phyloP scores from a whole-genome alignment of 1,139 yeast species.

The Zygosaccharomyces sapae region DNA sequence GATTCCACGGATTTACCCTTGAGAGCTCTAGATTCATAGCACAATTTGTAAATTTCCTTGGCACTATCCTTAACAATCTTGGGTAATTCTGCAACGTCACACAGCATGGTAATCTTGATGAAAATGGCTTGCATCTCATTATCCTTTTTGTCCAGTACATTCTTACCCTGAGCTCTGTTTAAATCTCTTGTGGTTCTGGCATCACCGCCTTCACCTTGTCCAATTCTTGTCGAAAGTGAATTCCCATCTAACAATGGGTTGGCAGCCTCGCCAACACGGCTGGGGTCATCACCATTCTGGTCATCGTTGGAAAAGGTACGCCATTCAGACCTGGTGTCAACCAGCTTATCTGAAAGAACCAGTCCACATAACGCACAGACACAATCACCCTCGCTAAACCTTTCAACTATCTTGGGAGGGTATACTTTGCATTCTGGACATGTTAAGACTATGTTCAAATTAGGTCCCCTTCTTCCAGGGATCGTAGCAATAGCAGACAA shows the following conservation, averaged over 20 bases:
- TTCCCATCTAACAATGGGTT: constrained; percentile 89
- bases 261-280: constrained; percentile 99
- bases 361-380: constrained; percentile 96
- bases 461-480: constrained; percentile 48
- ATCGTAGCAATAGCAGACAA: not conserved
- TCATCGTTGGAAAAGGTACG: constrained; percentile 96
- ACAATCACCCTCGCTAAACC: constrained; percentile 96
- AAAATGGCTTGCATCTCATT: constrained; percentile 84
- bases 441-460: constrained; percentile 81
- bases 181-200: constrained; percentile 73
- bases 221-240: constrained; percentile 87
- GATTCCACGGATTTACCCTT: constrained; percentile 91
- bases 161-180: constrained; percentile 82
- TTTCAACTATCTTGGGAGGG: constrained; percentile 92
- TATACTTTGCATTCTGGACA: constrained; percentile 95
- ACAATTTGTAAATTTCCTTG: constrained; percentile 89
- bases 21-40: constrained; percentile 79
- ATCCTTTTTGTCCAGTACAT: constrained; percentile 81
- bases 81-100: constrained; percentile 94
- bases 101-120: constrained; percentile 88
- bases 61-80: constrained; percentile 96
- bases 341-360: constrained; percentile 85
- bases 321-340: constrained; percentile 97
- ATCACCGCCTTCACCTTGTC: constrained; percentile 70
- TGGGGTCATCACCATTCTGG: constrained; percentile 96